These are phyloP conservation scores for Chiua virens DNA, from an alignment of 768 basidiomycete species.

Conservation along the genomic window DNA sequence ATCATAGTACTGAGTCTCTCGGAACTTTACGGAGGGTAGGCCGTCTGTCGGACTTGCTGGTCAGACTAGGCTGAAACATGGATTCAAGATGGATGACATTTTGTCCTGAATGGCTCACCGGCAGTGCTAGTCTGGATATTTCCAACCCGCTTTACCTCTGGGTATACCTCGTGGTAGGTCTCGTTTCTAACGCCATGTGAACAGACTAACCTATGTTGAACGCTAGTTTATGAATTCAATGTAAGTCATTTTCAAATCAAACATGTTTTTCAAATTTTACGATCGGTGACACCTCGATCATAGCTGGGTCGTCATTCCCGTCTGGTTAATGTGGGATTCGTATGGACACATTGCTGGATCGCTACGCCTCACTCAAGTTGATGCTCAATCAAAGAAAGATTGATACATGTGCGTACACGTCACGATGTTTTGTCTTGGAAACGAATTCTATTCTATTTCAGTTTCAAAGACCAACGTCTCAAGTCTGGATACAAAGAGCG, in stretches of 20 bases:
- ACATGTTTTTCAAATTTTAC: neutral
- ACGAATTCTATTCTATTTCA: neutral
- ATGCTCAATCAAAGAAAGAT: conserved; percentile 36
- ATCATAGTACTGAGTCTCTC: conserved; percentile 73
- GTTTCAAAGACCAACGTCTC: too few relatives aligned
- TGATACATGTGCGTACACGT: conserved; percentile 10
- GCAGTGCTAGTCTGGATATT: conserved; percentile 68
- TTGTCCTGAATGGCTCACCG: conserved; percentile 82
- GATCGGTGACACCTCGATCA: conserved; percentile 1
- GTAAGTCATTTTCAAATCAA: conserved; percentile 40
- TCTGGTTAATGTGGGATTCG: conserved; percentile 77
- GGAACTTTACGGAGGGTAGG: conserved; percentile 76
- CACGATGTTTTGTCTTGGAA: neutral
- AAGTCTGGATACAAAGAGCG: neutral
- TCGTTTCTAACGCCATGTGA: neutral
- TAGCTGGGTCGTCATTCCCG: conserved; percentile 80
- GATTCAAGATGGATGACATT: conserved; percentile 78
- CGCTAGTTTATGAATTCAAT: conserved; percentile 77
- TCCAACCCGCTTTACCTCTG: conserved; percentile 72
- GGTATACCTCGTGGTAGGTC: conserved; percentile 78
- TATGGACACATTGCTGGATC: conserved; percentile 67
- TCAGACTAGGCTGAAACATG: neutral
- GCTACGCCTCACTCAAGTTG: conserved; percentile 44
- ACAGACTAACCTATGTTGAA: neutral
- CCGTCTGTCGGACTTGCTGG: neutral